Conservation (phyloP, 164 flowering plant genomes). For the Dillenia turbinata region DNA sequence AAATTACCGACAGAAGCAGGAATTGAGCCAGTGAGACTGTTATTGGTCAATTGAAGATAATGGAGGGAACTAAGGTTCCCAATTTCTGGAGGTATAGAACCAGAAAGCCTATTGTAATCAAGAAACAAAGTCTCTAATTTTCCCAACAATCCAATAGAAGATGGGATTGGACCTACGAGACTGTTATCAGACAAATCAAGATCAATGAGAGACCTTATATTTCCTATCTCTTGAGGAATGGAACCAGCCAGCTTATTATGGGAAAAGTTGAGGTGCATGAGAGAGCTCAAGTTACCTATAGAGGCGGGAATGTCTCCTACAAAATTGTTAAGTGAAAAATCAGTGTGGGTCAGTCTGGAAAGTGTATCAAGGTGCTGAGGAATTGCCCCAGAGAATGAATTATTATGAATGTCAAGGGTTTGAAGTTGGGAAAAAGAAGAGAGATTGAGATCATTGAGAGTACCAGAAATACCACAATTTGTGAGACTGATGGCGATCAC, state of each 20-base stretch:
- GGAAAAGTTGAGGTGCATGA: no score
- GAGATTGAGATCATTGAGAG: no score
- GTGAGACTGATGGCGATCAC: no score
- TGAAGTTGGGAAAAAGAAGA: no score
- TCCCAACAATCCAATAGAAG: not conserved
- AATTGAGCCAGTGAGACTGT: conserved; percentile 1
- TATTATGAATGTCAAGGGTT: no score
- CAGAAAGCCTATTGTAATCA: not conserved
- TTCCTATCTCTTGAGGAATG: conserved; percentile 5
- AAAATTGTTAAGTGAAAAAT: no score
- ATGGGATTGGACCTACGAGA: conserved; percentile 11
- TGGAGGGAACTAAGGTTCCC: conserved; percentile 3
- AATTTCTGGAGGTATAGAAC: conserved; percentile 5
- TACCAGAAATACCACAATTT: no score
- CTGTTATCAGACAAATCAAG: not conserved
- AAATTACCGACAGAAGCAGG: conserved; percentile 5
- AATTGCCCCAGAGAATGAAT: no score
- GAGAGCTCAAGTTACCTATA: no score
- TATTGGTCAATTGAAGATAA: not conserved
- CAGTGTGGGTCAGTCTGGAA: no score
- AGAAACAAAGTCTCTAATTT: not conserved
- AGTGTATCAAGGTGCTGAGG: no score
- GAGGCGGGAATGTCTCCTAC: no score
- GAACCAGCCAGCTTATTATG: not conserved
- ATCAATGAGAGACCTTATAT: not conserved